phyloP scores from a whole-genome alignment of 2,329 filamentous ascomycete genomes.

The Phaeomoniella chlamydospora region DNA sequence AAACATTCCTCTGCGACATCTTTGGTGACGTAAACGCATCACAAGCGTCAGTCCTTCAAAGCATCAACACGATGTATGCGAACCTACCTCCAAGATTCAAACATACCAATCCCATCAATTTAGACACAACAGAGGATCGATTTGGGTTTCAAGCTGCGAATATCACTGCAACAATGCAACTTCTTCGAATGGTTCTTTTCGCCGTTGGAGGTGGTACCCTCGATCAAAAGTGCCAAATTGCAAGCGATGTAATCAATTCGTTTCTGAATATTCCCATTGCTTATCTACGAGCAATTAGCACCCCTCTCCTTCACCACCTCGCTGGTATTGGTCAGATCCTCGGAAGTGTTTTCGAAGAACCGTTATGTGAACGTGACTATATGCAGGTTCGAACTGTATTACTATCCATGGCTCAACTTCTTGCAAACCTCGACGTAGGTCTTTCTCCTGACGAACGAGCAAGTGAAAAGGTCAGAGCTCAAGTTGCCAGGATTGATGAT shows the following conservation, averaged over 20 bases:
- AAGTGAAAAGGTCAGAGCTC: slow-evolving; percentile 22
- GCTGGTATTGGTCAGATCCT: slow-evolving; percentile 34
- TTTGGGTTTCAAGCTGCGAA: slow-evolving; percentile 36
- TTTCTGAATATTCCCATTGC: slow-evolving; percentile 28
- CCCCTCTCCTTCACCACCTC: slow-evolving; percentile 33
- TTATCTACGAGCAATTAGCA: slow-evolving; percentile 33
- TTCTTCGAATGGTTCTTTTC: slow-evolving; percentile 33
- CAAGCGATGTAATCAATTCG: slow-evolving; percentile 26
- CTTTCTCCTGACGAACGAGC: slow-evolving; percentile 24
- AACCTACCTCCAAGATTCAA: slow-evolving; percentile 10
- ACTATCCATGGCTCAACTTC: slow-evolving; percentile 29
- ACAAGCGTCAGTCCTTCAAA: slow-evolving; percentile 6
- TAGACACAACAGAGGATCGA: slow-evolving; percentile 26
- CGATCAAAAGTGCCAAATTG: slow-evolving; percentile 30
- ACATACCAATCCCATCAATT: slow-evolving; percentile 17
- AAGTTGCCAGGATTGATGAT: slow-evolving; percentile 29
- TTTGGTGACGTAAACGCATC: slow-evolving; percentile 6
- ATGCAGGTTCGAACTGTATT: slow-evolving; percentile 25
- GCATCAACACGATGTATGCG: slow-evolving; percentile 6
- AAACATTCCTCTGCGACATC: slow-evolving; percentile 7
- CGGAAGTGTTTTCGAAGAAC: slow-evolving; percentile 30
- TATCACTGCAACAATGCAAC: slow-evolving; percentile 32
- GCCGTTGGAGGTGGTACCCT: slow-evolving; percentile 20
- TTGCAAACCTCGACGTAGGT: slow-evolving; percentile 27
- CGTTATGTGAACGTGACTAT: slow-evolving; percentile 27